Evolutionary conservation across 371 early-diverging fungal species (phyloP), one percentile per base, ranked within the genome.

Genomic region (Syncephalastrum monosporum): DNA sequence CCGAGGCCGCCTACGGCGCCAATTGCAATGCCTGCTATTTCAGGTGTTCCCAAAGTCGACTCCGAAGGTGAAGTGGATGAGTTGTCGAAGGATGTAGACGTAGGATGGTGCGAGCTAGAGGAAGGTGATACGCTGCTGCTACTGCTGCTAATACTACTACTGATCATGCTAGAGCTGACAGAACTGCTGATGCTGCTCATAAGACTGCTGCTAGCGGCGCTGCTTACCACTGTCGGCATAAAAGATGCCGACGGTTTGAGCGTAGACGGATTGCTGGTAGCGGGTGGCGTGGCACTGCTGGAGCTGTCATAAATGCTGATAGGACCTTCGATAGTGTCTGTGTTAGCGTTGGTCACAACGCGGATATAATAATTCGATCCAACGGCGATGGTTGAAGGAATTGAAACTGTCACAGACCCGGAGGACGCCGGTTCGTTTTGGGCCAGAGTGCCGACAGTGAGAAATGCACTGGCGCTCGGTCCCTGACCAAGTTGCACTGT

Each of bases 11-110:
- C 57, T 15, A 56, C 57, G 4, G 41, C 57, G 21, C 57, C 57
- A 49, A 56, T 42, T 16, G 57, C 50, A 49, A 56, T 49, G 19
- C 57, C 57, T 6, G 57, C 57, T 42, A 56, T 56, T 16, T 38
- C 47, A 3, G 47, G 33, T 42, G 57, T 44, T 12, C 21, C 41
- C 49, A 24, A 41, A 53, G 54, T 5, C 17, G 54, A 53, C 5
- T 16, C 19, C 21, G 54, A 33, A 33, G 2, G 2, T 19, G 54
- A 41, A 23, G 21, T 19, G 1, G 44, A 23, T 2, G 60, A 53
- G 47, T 21, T 25, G 27, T 33, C 33, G 3, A 6, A 4, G 4
- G 57, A 49, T n/a, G 57, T 49, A 13, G 49, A 24, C 19, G 49
- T 21, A 4, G 54, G 7, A 42, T 23, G 14, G 10, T 41, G 21